Conservation (phyloP, 345 rosid species). For the Citrus trifoliata region DNA sequence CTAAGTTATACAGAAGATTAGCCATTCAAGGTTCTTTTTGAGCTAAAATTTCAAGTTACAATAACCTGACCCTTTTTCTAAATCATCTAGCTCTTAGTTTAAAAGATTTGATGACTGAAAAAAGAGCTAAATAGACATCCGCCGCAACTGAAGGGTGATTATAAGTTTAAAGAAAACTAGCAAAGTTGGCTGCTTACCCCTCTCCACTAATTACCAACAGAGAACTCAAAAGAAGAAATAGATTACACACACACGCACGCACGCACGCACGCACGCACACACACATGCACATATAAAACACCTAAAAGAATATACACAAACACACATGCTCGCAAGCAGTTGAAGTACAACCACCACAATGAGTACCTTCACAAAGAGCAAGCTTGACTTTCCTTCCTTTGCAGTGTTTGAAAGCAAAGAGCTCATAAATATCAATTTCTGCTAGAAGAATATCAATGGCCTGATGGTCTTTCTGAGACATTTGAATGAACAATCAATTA, state of each 20-base stretch:
- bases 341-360: conserved; percentile 7
- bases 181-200: background rate
- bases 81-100: background rate
- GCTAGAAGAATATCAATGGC: conserved; percentile 97
- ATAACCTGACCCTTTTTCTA: background rate
- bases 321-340: background rate
- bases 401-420: conserved; percentile 98
- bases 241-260: no score
- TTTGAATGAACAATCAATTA: conserved; percentile 11
- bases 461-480: conserved; percentile 88
- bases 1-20: background rate
- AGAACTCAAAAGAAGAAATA: background rate
- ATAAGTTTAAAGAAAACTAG: background rate
- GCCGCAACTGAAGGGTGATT: no score
- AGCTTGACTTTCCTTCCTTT: conserved; percentile 94
- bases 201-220: background rate
- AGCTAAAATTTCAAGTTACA: background rate
- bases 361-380: conserved; percentile 89
- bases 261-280: accelerated
- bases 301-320: background rate
- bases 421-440: conserved; percentile 97
- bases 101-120: background rate
- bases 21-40: background rate
- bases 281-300: background rate
- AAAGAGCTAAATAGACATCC: background rate